Percentiles rank a stretch among this genome's conserved stretches.
These are phyloP conservation scores for Puccinellia tenuiflora DNA, from an alignment of 176 grass and related monocot species.

Conservation along the genomic window DNA sequence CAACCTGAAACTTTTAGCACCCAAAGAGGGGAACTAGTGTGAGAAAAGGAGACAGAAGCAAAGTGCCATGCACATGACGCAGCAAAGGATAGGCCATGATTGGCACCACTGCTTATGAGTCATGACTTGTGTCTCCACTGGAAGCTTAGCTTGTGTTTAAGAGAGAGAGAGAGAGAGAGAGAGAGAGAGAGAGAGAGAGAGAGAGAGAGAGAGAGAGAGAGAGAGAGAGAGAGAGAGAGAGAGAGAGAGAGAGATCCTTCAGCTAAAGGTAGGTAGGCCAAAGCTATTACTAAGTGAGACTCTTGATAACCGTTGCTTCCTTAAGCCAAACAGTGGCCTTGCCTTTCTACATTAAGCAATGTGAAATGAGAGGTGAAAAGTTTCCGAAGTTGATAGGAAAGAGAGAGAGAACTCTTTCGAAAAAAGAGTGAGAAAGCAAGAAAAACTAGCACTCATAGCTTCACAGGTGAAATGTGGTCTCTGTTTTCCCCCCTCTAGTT, in stretches of 20 bases:
- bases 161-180: not conserved
- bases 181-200: too few species aligned
- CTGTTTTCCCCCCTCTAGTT: not conserved
- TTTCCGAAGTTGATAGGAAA: not conserved
- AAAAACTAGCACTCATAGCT: slow-evolving; percentile 1
- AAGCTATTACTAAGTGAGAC: not conserved
- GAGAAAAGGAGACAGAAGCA: slow-evolving; percentile 6
- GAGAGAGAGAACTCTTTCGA: not conserved
- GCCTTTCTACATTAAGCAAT: not conserved
- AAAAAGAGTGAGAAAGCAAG: slow-evolving; percentile 19
- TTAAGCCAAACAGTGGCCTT: slow-evolving; percentile 33
- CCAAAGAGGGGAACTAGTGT: slow-evolving; percentile 37
- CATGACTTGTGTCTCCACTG: not conserved
- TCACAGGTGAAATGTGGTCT: not conserved
- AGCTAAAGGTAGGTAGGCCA: slow-evolving; percentile 8
- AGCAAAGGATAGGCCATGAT: slow-evolving; percentile 13
- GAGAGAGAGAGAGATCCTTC: not conserved
- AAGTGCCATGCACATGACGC: slow-evolving; percentile 15
- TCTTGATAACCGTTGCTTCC: slow-evolving; percentile 31
- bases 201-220: too few species aligned
- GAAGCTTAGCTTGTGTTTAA: slow-evolving; percentile 1
- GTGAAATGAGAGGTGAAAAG: slow-evolving; percentile 33
- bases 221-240: too few species aligned
- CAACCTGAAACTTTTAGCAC: slow-evolving; percentile 32
- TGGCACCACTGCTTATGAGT: not conserved